Conservation (phyloP, 228 moss, liverwort and hornwort species). For the Sphagnum fallax region DNA sequence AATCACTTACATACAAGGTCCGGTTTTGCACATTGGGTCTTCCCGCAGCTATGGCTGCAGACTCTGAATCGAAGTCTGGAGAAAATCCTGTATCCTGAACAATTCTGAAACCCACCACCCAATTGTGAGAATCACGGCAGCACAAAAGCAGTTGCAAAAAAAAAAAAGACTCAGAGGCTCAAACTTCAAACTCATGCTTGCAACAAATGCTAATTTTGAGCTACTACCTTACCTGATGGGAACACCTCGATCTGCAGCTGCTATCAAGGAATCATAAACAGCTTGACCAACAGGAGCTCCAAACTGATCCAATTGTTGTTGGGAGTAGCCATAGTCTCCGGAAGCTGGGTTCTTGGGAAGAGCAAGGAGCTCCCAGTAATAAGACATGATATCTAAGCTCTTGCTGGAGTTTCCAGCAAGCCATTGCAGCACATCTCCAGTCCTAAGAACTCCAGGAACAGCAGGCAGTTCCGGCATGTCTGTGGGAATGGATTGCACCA, state of each 20-base stretch:
- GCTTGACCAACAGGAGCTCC: conserved; percentile 42
- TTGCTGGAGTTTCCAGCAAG: conserved; percentile 49
- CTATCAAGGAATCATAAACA: conserved; percentile 37
- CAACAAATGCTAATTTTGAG: not conserved
- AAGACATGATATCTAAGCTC: conserved; percentile 48
- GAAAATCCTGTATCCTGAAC: conserved; percentile 49
- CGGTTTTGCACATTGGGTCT: conserved; percentile 51
- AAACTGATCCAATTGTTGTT: conserved; percentile 39
- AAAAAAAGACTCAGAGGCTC: not conserved
- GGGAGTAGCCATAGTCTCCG: conserved; percentile 46
- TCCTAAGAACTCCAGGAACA: conserved; percentile 44
- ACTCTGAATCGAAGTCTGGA: conserved; percentile 41
- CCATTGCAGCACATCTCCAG: conserved; percentile 55
- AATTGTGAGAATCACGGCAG: not conserved
- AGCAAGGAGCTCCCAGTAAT: conserved; percentile 52
- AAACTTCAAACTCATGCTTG: not conserved
- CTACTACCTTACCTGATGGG: conserved; percentile 32
- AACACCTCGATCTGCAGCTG: conserved; percentile 48
- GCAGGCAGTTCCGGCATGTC: conserved; percentile 49
- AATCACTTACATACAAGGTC: conserved; percentile 38
- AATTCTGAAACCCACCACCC: conserved; percentile 21
- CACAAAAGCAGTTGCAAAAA: not conserved
- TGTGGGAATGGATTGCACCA: conserved; percentile 58
- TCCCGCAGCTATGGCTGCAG: conserved; percentile 43
- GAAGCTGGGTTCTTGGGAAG: conserved; percentile 27